Evolutionary conservation across 2,329 filamentous ascomycete genomes (phyloP), one percentile per base, ranked within the genome.

Genomic region (Xylogone sp.): DNA sequence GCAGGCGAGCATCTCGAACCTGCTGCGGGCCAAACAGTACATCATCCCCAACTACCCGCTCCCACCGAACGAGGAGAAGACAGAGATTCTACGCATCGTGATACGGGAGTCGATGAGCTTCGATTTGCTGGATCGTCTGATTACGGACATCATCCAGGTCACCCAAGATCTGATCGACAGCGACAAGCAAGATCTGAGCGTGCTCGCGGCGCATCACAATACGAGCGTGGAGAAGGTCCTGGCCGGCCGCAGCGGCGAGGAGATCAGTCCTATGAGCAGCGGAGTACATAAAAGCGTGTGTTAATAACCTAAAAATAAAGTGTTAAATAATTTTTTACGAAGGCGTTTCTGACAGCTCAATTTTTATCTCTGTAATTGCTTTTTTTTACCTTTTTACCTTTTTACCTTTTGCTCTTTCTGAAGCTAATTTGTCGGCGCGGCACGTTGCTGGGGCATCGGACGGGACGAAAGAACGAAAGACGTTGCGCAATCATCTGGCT

Each of bases 21-120:
- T 88, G 42, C 68, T 87, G 50, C 75, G 84, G 13, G 79, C 81
- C 3, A 83, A 83, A 62, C 82, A 87, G 67, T 88, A 86, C 71
- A 87, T 88, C 53, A 83, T 88, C 52, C 84, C 84, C 20, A 87
- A 87, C 70, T 88, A 88, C 63, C 78, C 82, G 1, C 72, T 88
- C 4, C 84, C 84, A 8, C 83, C 83, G 0, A 73, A 71, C 43
- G 81, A 82, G 62, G 77, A 84, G 16, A 72, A 77, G 49, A 84
- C 71, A 1, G 83, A 88, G 66, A 88, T 87, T 54, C 67, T 88
- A 49, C 73, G 85, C n/a, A 76, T 87, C 0, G 84, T 87, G 2
- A 75, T 88, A 6, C 75, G 84, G 44, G 84, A 88, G 67, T 82
- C 73, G 59, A 81, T 88, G 79, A 81, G 75, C n/a, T 68, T 86